Base-by-base conservation (phyloP, 257 asterid genomes). In the Solanum corneliomulleri region DNA sequence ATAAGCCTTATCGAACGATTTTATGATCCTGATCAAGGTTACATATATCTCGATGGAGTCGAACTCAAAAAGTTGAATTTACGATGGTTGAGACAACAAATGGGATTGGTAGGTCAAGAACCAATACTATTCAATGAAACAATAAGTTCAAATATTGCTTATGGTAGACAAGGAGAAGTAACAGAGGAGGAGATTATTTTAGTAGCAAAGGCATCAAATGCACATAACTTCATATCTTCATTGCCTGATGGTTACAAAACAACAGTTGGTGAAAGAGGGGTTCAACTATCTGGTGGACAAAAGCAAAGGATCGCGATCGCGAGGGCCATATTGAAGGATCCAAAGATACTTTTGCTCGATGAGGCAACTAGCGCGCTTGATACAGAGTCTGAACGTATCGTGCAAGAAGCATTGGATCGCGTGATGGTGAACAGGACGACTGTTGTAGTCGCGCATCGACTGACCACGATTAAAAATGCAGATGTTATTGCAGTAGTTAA, bases 341-440 rank as follows among this genome's bases (percentile, higher is more conserved):
- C 93, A 0, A 90, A 82, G 66, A 90, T 93, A 11, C 90, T 92
- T n/a, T 56, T 93, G 49, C 87, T 93, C 9, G 94, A 93, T 2
- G 94, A 93, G 88, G 94, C 93, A 3, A 93, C 94, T 6, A 93
- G 95, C 29, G 95, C 94, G 4, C 49, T 92, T 4, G 95, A 92
- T 76, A 89, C 90, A 2, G 93, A 92, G 75, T 93, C 94, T 2
- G 94, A 93, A n/a, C 85, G 86, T 21, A 27, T 90, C 4, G 93
- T 92, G 37, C 92, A 90, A 87, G 92, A 88, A 2, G 90, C 94
- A n/a, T 87, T 93, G 13, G 92, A 90, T n/a, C 49, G 86, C 5
- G 90, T 92, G 18, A 89, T 90, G 87, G 87, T 82, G 23, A 70
- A 87, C 7, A 70, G 92, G 39, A 92, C 95, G 0, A 89, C 92